Evolutionary conservation across 164 flowering plant species (phyloP).

Genomic region (Annona cherimola): DNA sequence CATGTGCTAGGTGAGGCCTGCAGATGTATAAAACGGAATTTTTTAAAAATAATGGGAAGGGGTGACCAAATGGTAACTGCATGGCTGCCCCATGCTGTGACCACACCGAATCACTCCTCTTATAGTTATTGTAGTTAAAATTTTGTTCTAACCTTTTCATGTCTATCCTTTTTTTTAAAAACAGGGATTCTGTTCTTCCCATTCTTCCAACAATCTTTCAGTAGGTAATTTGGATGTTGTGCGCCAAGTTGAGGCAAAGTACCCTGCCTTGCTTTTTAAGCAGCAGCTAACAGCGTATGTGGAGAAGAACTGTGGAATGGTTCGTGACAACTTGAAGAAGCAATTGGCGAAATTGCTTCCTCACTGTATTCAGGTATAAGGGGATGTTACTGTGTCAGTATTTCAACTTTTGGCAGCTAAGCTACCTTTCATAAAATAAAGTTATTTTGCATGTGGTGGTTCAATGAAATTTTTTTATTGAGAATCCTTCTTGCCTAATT

Average conservation of each 20-base stretch:
- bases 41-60: too few species aligned
- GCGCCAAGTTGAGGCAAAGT: slow-evolving; percentile 93
- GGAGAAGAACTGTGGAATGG: slow-evolving; percentile 97
- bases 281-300: slow-evolving; percentile 98
- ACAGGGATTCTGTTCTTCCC: slow-evolving; percentile 89
- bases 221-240: slow-evolving; percentile 52
- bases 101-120: too few species aligned
- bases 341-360: slow-evolving; percentile 69
- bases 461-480: background rate
- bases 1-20: too few species aligned
- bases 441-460: background rate
- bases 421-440: background rate
- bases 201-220: slow-evolving; percentile 57
- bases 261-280: slow-evolving; percentile 97
- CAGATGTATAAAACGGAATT: too few species aligned
- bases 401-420: background rate
- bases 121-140: too few species aligned
- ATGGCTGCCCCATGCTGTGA: too few species aligned
- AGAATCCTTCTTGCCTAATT: too few species aligned
- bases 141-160: too few species aligned
- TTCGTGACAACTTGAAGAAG: slow-evolving; percentile 89
- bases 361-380: slow-evolving; percentile 76
- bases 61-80: too few species aligned
- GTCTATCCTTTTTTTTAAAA: too few species aligned
- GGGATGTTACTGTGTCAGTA: background rate